Base-by-base conservation (phyloP, 2,329 filamentous ascomycete species). In the Aspergillus viridinutans region DNA sequence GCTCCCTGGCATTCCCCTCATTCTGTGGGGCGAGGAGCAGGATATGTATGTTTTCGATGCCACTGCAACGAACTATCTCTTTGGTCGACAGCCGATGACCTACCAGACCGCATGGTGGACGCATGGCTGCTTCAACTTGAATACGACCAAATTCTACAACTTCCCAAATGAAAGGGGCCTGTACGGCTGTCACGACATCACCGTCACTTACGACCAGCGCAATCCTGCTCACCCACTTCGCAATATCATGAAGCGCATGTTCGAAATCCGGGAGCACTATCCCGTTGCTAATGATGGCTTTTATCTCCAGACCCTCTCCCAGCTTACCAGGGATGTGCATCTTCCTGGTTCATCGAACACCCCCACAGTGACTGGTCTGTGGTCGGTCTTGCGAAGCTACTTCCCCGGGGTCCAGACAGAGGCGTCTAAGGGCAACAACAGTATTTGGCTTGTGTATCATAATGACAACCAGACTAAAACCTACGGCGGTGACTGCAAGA, bases 21-120 rank as follows among this genome's bases (percentile, higher is more conserved):
- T 85, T 9, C 77, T 81, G n/a, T 87, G 83, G 81, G 85, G 85
- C n/a, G 85, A 87, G 64, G 85, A 87, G 65, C 85, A 87, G 70
- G 81, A 80, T 0, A 84, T 83, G 57, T 87, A 87, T 61, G 71
- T 85, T 1, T 72, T 87, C 2, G 85, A 87, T 66, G 85, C 82
- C 58, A 85, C 84, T 1, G 84, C 84, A 3, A 73, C 74, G 54
- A 86, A 87, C 63, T 87, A 87, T 64, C 78, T 87, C 38, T 87
- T 83, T 64, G 85, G 85, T 21, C 80, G 85, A 62, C 82, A 84
- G 64, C 73, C 85, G 1, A 86, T 87, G 79, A 80, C 81, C 5
- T 78, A 83, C 2, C 76, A 82, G 1, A 79, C 79, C 3, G 85
- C 84, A 2, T 87, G 85, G 85, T 81, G 85, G 62, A 76, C 79